Evolutionary conservation across 352 stramenopile species (phyloP).

Genomic region (Elongisporangium senticosum): DNA sequence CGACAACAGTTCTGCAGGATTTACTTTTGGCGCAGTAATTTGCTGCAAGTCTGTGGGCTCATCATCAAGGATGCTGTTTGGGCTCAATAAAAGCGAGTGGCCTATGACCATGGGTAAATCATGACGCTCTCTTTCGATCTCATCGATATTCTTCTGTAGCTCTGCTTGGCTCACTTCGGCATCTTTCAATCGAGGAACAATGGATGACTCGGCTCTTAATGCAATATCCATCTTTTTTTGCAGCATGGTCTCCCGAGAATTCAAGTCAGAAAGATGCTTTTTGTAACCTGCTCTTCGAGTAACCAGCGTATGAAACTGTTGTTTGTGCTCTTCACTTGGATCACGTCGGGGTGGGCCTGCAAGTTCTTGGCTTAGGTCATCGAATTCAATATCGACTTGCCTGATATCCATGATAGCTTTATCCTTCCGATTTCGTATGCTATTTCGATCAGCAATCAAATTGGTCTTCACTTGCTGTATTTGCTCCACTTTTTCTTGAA

Average conservation of each 20-base stretch:
- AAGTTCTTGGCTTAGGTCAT: slow-evolving; percentile 35
- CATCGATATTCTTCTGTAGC: slow-evolving; percentile 22
- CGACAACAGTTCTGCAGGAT: slow-evolving; percentile 27
- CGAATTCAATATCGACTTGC: slow-evolving; percentile 37
- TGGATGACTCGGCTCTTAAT: slow-evolving; percentile 26
- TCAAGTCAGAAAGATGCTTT: slow-evolving; percentile 44
- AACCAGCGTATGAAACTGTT: slow-evolving; percentile 52
- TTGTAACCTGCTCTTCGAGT: slow-evolving; percentile 32
- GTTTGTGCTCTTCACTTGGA: slow-evolving; percentile 50
- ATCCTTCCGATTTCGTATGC: slow-evolving; percentile 44
- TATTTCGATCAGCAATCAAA: slow-evolving; percentile 34
- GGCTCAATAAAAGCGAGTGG: slow-evolving; percentile 28
- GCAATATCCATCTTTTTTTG: slow-evolving; percentile 41
- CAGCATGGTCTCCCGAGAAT: slow-evolving; percentile 34
- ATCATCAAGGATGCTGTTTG: slow-evolving; percentile 11
- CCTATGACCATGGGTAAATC: slow-evolving; percentile 59
- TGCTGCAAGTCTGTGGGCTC: not conserved
- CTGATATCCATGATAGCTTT: slow-evolving; percentile 40
- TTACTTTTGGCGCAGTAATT: not conserved
- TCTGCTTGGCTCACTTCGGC: slow-evolving; percentile 13
- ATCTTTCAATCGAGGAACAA: slow-evolving; percentile 29
- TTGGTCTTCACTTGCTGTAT: slow-evolving; percentile 30
- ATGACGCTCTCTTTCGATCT: slow-evolving; percentile 20
- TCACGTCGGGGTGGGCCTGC: slow-evolving; percentile 61
- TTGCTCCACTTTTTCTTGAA: slow-evolving; percentile 53